Evolutionary conservation across 371 early-diverging fungal genomes (phyloP), one percentile per base, ranked within the genome.

Genomic region (Cokeromyces recurvatus): DNA sequence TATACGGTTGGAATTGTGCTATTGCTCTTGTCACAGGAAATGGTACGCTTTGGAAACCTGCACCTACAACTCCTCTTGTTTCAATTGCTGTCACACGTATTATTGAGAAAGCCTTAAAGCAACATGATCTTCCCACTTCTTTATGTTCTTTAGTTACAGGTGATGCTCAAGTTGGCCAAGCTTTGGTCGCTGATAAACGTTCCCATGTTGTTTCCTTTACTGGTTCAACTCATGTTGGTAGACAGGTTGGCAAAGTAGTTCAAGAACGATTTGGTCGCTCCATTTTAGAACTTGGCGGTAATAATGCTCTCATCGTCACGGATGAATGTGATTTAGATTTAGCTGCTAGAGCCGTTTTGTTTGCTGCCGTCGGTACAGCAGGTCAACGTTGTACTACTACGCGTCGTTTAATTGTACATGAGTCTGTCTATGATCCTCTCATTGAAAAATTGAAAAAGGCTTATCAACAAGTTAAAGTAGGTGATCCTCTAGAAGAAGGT

Each of bases 341-440:
- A 37, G 96, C 97, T 6, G 75, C 95, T 9, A 83, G 92, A 31
- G 82, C 93, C 10, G 83, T 90, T 41, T 71, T 96, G 36, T 97
- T 97, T 72, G 95, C 97, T 14, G 95, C 97, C 15, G 97, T 96
- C 7, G 97, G 97, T 31, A 97, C 97, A 19, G 91, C 95, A 35
- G 97, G 97, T 20, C 97, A 97, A 71, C 76, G 97, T 25, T 96
- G 97, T 69, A 97, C 97, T 1, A 97, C 97, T 22, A 90, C 95
- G 2, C 86, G 96, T 23, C 89, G 96, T 31, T 73, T 95, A 59
- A 85, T 95, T 62, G 68, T 96, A n/a, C 97, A 97, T 48, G 89
- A 90, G 57, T 75, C 77, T 41, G 91, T 96, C 43, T 87, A 95
- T 64, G 96, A 95, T 54, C 70, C 74, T 2, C 86, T 97, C 55